Percentiles rank a stretch among this genome's conserved stretches.
Evolutionary conservation across 2,329 filamentous ascomycete genomes (phyloP).

Genomic region (Talaromyces sp.): DNA sequence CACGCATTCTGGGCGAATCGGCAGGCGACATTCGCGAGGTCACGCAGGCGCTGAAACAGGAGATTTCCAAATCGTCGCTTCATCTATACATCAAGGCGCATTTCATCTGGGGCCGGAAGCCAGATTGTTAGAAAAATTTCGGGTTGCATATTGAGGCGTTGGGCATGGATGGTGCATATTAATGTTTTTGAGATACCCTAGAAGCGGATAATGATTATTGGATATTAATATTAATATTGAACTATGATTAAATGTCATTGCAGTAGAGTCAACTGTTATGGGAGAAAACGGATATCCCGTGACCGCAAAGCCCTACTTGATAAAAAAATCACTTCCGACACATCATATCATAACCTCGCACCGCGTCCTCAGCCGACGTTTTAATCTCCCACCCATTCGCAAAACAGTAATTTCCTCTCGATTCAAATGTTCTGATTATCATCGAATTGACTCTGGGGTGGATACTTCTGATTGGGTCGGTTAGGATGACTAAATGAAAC

Average conservation of each 20-base stretch:
- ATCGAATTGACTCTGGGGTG: not conserved
- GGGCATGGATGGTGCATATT: not conserved
- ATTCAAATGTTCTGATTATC: not conserved
- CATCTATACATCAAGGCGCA: constrained; percentile 20
- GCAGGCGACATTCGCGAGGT: constrained; percentile 24
- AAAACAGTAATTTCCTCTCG: constrained; percentile 10
- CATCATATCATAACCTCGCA: constrained; percentile 28
- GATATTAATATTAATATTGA: not conserved
- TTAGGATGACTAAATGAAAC: too few relatives aligned
- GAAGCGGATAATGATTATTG: not conserved
- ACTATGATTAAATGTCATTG: too few relatives aligned
- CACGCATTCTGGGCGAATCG: constrained; percentile 19
- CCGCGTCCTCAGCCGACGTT: constrained; percentile 31
- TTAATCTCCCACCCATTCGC: constrained; percentile 23
- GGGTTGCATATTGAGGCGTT: not conserved
- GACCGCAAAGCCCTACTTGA: not conserved
- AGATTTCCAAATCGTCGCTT: constrained; percentile 21
- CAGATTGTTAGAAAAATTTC: not conserved
- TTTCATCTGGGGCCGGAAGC: constrained; percentile 12
- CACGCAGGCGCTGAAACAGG: constrained; percentile 23
- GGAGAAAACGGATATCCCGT: not conserved
- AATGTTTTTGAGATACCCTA: not conserved
- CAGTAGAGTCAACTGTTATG: not conserved
- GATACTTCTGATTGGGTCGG: too few relatives aligned
- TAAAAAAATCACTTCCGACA: constrained; percentile 21